These are phyloP conservation scores for Podaxis carcinomalis DNA, from an alignment of 768 basidiomycete genomes.

Conservation along the genomic window DNA sequence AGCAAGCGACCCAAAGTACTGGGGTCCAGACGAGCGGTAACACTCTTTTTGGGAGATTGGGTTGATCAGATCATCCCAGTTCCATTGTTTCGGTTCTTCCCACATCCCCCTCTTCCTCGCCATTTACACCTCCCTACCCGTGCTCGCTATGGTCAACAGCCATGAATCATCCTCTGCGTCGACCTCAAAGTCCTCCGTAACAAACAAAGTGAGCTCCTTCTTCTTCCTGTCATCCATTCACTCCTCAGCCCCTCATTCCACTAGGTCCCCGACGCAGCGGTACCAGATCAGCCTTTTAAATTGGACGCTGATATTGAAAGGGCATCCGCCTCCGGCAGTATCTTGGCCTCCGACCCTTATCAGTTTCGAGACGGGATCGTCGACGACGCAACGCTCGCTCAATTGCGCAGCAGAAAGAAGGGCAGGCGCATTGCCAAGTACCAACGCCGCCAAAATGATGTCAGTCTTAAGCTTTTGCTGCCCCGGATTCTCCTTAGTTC, in stretches of 20 bases:
- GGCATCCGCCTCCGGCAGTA: slow-evolving; percentile 27
- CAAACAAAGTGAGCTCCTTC: slow-evolving; percentile 21
- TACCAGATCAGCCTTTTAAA: slow-evolving; percentile 37
- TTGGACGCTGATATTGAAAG: slow-evolving; percentile 44
- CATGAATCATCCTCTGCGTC: slow-evolving; percentile 24
- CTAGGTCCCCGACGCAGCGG: slow-evolving; percentile 47
- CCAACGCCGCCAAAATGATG: slow-evolving; percentile 71
- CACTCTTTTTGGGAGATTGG: slow-evolving; percentile 24
- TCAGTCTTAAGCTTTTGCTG: slow-evolving; percentile 25
- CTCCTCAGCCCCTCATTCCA: slow-evolving; percentile 13
- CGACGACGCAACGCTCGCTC: slow-evolving; percentile 58
- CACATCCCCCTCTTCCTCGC: slow-evolving; percentile 21
- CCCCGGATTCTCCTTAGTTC: slow-evolving; percentile 2
- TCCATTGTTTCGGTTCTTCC: slow-evolving; percentile 40
- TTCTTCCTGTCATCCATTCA: slow-evolving; percentile 11
- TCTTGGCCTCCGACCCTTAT: slow-evolving; percentile 56
- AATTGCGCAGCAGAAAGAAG: slow-evolving; percentile 52
- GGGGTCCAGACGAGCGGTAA: slow-evolving; percentile 29
- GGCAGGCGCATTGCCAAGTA: slow-evolving; percentile 65
- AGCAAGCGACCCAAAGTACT: slow-evolving; percentile 12
- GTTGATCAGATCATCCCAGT: slow-evolving; percentile 31
- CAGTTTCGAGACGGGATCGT: slow-evolving; percentile 57
- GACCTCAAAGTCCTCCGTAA: slow-evolving; percentile 20
- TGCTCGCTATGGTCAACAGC: slow-evolving; percentile 30
- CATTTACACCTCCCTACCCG: slow-evolving; percentile 21